These are phyloP conservation scores for Aspergillus ustus DNA, from an alignment of 2,329 filamentous ascomycete species.

Conservation along the genomic window DNA sequence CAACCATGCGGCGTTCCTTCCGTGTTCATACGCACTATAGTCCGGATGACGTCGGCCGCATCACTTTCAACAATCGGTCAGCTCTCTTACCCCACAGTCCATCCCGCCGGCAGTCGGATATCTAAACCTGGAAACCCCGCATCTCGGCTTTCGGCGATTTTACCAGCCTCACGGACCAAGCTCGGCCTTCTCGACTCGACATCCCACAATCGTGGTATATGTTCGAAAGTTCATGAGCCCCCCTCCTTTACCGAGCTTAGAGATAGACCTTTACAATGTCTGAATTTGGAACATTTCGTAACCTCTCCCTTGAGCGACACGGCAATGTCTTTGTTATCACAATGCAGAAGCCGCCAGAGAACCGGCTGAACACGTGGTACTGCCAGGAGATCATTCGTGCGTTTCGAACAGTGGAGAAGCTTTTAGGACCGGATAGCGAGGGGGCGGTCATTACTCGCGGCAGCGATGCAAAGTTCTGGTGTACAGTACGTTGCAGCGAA, in stretches of 20 bases:
- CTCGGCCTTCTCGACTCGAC: neutral
- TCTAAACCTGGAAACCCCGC: neutral
- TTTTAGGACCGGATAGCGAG: slow-evolving; percentile 53
- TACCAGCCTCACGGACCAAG: neutral
- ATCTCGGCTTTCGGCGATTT: neutral
- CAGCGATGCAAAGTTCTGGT: slow-evolving; percentile 55
- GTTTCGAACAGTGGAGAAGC: slow-evolving; percentile 51
- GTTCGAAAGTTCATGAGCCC: neutral
- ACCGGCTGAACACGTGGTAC: slow-evolving; percentile 55
- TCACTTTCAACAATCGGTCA: too few species aligned
- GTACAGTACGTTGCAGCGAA: slow-evolving; percentile 40
- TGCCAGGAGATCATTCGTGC: slow-evolving; percentile 59
- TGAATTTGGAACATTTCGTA: slow-evolving; percentile 40
- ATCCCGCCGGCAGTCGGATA: neutral
- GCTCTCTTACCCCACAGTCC: neutral
- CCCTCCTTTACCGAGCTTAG: neutral
- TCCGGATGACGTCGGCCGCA: neutral
- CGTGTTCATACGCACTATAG: neutral
- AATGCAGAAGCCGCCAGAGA: slow-evolving; percentile 60
- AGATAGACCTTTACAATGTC: slow-evolving; percentile 20
- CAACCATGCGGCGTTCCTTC: neutral
- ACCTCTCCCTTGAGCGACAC: slow-evolving; percentile 52
- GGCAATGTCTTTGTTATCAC: slow-evolving; percentile 57
- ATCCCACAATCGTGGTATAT: neutral
- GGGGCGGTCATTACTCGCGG: slow-evolving; percentile 60